A percentile compares a stretch with the other conserved stretches of the same genome.
Evolutionary conservation across 108 stramenopile species (phyloP).

Genomic region (Nannochloropsis gaditana): DNA sequence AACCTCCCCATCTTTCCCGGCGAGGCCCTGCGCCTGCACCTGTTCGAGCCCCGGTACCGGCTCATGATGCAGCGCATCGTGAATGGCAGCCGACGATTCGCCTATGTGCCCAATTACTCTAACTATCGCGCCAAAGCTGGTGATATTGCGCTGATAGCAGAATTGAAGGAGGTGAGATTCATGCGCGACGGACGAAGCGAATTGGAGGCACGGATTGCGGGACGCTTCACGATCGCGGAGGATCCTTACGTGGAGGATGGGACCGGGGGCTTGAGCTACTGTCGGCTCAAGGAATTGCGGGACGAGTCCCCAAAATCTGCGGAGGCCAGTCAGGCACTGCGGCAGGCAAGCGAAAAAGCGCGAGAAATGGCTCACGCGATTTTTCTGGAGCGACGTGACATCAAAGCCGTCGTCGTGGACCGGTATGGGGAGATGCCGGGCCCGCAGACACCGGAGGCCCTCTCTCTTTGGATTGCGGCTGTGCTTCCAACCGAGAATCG

Average conservation of each 20-base stretch:
- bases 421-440: conserved; percentile 44
- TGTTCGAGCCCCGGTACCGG: conserved; percentile 54
- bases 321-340: background rate
- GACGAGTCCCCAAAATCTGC: background rate
- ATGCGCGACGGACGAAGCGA: conserved; percentile 45
- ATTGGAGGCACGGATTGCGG: conserved; percentile 32
- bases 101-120: conserved; percentile 45
- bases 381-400: background rate
- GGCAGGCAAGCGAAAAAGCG: background rate
- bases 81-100: conserved; percentile 25
- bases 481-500: conserved; percentile 30
- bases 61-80: conserved; percentile 54
- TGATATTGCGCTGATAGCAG: conserved; percentile 40
- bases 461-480: conserved; percentile 30
- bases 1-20: conserved; percentile 52
- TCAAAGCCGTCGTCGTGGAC: background rate
- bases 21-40: conserved; percentile 42
- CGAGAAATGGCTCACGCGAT: background rate
- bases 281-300: conserved; percentile 10
- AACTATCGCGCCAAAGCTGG: conserved; percentile 33
- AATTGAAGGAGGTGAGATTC: conserved; percentile 42
- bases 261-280: conserved; percentile 47
- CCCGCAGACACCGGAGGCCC: conserved; percentile 24
- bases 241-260: conserved; percentile 47
- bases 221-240: conserved; percentile 33